Evolutionary conservation across 352 stramenopile genomes (phyloP).

Genomic region (Pythium vanterpoolii): DNA sequence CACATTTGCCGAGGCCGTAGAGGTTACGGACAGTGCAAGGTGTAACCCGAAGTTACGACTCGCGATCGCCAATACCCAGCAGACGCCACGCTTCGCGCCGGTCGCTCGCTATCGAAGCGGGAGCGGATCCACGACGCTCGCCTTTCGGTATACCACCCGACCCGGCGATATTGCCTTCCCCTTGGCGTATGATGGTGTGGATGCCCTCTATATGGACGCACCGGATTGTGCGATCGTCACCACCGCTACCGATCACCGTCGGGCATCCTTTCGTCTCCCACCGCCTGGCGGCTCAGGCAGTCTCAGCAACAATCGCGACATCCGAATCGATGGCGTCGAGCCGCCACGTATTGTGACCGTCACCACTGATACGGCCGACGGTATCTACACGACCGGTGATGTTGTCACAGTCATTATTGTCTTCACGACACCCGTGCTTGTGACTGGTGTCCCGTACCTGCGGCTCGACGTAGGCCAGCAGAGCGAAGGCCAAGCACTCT

Average conservation of each 20-base stretch:
- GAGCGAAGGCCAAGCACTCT: slow-evolving; percentile 23
- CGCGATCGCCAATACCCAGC: slow-evolving; percentile 33
- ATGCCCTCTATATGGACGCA: slow-evolving; percentile 38
- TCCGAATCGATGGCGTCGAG: slow-evolving; percentile 62
- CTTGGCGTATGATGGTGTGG: slow-evolving; percentile 49
- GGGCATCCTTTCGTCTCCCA: slow-evolving; percentile 43
- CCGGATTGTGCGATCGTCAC: slow-evolving; percentile 24
- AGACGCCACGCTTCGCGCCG: not conserved
- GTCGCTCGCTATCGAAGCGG: slow-evolving; percentile 40
- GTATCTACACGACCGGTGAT: slow-evolving; percentile 60
- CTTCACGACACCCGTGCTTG: slow-evolving; percentile 53
- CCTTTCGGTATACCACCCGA: slow-evolving; percentile 34
- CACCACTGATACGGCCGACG: slow-evolving; percentile 38
- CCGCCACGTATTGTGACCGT: slow-evolving; percentile 51
- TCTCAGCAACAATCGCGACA: slow-evolving; percentile 60
- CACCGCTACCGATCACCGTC: slow-evolving; percentile 23
- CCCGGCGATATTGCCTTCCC: slow-evolving; percentile 56
- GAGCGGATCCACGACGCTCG: slow-evolving; percentile 33
- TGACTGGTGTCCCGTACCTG: slow-evolving; percentile 40
- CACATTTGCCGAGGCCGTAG: slow-evolving; percentile 52
- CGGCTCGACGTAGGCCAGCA: slow-evolving; percentile 22
- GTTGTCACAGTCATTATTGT: slow-evolving; percentile 34
- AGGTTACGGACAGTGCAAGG: slow-evolving; percentile 14
- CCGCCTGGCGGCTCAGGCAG: slow-evolving; percentile 36
- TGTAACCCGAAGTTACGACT: slow-evolving; percentile 36